Evolutionary conservation across 805 yeast genomes (phyloP).

Genomic region (Wickerhamomyces alni): DNA sequence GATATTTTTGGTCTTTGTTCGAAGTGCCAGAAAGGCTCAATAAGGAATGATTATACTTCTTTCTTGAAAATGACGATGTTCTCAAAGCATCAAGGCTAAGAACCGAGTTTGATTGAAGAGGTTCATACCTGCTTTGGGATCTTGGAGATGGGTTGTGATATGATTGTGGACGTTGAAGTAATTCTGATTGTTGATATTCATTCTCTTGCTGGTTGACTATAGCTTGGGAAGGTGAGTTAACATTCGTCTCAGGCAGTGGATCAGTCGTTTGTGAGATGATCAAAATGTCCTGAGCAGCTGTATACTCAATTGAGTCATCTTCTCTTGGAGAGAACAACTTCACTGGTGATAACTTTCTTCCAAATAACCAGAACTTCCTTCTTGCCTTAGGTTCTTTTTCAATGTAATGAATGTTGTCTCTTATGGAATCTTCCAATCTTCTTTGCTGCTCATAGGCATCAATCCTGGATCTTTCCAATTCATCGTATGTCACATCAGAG

Average conservation of each 20-base stretch:
- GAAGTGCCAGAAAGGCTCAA: slow-evolving; percentile 2
- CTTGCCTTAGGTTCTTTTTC: slow-evolving; percentile 3
- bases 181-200: too few relatives aligned
- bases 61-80: slow-evolving; percentile 10
- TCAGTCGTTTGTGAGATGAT: too few relatives aligned
- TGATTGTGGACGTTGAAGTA: too few relatives aligned
- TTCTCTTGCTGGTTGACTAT: too few relatives aligned
- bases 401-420: slow-evolving; percentile 9
- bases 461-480: too few relatives aligned
- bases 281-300: too few relatives aligned
- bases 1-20: slow-evolving; percentile 1
- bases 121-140: not conserved
- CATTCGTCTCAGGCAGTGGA: too few relatives aligned
- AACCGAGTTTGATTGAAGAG: not conserved
- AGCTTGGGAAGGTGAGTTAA: too few relatives aligned
- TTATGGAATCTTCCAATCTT: slow-evolving; percentile 3
- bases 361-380: slow-evolving; percentile 11
- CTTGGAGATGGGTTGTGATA: not conserved
- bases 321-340: too few relatives aligned
- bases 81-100: slow-evolving; percentile 1
- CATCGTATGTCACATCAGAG: too few relatives aligned
- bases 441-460: slow-evolving; percentile 4
- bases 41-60: slow-evolving; percentile 4
- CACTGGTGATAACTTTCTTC: slow-evolving; percentile 1
- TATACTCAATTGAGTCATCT: too few relatives aligned